Evolutionary conservation across 129 eudicot genomes (phyloP), one percentile per base, ranked within the genome.

Genomic region (Smallanthus sonchifolius): DNA sequence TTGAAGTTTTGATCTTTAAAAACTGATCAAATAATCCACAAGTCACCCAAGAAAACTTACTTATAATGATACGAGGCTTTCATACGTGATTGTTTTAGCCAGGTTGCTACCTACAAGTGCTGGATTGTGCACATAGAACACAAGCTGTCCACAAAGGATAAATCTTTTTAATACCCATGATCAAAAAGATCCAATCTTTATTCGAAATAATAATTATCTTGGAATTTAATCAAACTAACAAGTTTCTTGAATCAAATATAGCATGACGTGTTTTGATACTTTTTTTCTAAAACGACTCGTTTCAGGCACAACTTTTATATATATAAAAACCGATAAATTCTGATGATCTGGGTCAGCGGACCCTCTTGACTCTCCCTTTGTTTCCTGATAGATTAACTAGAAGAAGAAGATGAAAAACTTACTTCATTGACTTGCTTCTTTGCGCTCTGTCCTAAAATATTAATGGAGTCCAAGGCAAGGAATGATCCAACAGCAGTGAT

Each of bases 91-190:
- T 48, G 97, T 88, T 42, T 65, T 75, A 45, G 99, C 96, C 60
- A 95, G 75, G 82, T 85, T 91, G 80, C 89, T 83, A 32, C 75
- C 74, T 6, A 95, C 87, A 36, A 95, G 92, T 48, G 99, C 96
- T 9, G 97, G 99, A 77, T 84, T 95, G 64, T 85, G 87, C 45
- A 95, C 97, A 69, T 61, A 95, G 80, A 85, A 95, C 49, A 85
- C 96, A 65, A 88, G 64, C 97, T 92, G 89, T 71, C 65, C 69
- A 64, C 78, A 84, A 45, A 59, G 2, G 17, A 51, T 16, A 19
- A 36, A 34, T 56, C 11, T n/a, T 60, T 60, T 30, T 2, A 36
- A 37, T 7, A 64, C 35, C 70, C 52, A 65, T 19, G 0, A 14
- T 17, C 40, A 76, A 4, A 52, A 67, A 68, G 6, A 0, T 24